These are phyloP conservation scores for Croton setiger DNA, from an alignment of 441 rosid species.

Conservation along the genomic window DNA sequence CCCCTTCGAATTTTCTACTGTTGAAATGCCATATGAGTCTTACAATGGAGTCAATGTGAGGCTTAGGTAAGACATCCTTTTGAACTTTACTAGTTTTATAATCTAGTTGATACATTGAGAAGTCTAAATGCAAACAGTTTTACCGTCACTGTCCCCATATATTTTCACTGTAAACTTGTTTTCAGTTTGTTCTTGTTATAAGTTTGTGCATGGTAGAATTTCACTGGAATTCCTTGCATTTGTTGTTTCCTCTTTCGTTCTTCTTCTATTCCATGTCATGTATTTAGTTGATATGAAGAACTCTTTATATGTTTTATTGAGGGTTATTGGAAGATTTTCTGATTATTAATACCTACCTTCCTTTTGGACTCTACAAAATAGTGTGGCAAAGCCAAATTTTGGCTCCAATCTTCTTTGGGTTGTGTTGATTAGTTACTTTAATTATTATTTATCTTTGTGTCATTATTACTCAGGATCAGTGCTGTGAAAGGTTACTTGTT, in stretches of 20 bases:
- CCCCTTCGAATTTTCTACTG: constrained; percentile 85
- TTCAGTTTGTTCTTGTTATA: neutral
- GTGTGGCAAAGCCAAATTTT: neutral
- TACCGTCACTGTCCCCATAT: neutral
- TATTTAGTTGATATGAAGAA: neutral
- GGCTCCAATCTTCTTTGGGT: neutral
- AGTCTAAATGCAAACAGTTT: neutral
- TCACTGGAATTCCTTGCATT: neutral
- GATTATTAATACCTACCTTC: neutral
- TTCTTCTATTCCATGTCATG: neutral
- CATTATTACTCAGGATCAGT: neutral
- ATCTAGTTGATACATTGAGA: neutral
- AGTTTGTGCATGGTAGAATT: neutral
- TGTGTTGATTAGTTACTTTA: neutral
- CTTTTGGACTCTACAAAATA: neutral
- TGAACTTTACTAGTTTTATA: neutral
- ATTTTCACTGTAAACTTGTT: neutral
- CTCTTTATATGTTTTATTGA: neutral
- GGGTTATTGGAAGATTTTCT: neutral
- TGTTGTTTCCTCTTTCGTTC: neutral
- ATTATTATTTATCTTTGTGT: neutral
- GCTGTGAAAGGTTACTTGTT: neutral
- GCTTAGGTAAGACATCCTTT: constrained; percentile 52
- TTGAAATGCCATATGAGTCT: constrained; percentile 92
- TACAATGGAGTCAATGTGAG: constrained; percentile 89